Percentiles rank a stretch among this genome's conserved stretches.
These are phyloP conservation scores for Cryphonectria carpinicola DNA, from an alignment of 2,329 filamentous ascomycete genomes.

Conservation along the genomic window DNA sequence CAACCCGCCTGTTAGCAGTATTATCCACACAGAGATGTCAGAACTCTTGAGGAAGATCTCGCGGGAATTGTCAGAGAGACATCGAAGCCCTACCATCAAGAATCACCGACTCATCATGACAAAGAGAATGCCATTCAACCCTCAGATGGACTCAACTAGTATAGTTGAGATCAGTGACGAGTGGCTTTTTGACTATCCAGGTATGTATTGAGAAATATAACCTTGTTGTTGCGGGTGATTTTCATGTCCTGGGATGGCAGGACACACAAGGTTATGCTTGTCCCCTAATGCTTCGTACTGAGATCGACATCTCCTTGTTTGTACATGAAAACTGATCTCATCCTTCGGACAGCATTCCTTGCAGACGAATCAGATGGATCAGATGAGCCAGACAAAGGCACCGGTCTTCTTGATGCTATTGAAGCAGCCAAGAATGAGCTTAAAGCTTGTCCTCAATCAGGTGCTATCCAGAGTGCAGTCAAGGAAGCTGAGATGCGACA, in stretches of 20 bases:
- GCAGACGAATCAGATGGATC: not conserved
- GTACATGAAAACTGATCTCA: not conserved
- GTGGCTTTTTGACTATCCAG: not conserved
- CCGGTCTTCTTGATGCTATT: not conserved
- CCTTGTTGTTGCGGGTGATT: not conserved
- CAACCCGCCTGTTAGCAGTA: not conserved
- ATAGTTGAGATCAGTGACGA: not conserved
- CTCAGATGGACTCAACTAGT: not conserved
- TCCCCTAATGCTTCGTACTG: not conserved
- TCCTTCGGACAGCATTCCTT: not conserved
- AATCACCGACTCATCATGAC: not conserved
- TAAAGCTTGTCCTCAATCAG: not conserved
- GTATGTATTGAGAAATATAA: not conserved
- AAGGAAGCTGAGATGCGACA: not conserved
- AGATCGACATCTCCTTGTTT: not conserved
- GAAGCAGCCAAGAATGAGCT: not conserved
- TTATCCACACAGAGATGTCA: not conserved
- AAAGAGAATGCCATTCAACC: not conserved
- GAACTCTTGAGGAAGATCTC: not conserved
- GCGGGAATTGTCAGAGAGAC: not conserved
- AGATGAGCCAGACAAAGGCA: too few species aligned
- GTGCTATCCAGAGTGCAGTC: not conserved
- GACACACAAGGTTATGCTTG: not conserved
- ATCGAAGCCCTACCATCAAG: not conserved
- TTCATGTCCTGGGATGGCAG: not conserved